Evolutionary conservation across 192 early-diverging fungal genomes (phyloP).

Genomic region (Mortierella alpina): DNA sequence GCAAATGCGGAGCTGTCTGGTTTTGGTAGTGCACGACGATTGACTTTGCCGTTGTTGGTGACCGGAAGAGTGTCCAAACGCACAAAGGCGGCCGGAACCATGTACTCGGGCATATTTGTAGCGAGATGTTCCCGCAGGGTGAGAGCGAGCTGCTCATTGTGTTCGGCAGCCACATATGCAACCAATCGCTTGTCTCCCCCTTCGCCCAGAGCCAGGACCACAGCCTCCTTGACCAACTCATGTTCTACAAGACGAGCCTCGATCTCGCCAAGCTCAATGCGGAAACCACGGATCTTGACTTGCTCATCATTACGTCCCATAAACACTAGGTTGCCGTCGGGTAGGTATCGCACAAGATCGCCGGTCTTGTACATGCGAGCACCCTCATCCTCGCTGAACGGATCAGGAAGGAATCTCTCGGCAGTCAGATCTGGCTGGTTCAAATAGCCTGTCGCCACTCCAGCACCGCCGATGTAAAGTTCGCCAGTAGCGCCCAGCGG

Average conservation of each 20-base stretch:
- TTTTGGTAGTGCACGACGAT: slow-evolving; percentile 40
- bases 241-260: slow-evolving; percentile 21
- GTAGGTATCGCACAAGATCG: too few species aligned
- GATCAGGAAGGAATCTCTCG: slow-evolving; percentile 51
- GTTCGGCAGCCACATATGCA: slow-evolving; percentile 61
- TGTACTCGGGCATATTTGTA: slow-evolving; percentile 69
- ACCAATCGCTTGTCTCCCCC: slow-evolving; percentile 68
- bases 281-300: slow-evolving; percentile 51
- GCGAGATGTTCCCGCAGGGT: slow-evolving; percentile 61
- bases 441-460: slow-evolving; percentile 51
- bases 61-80: slow-evolving; percentile 27
- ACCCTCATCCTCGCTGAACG: slow-evolving; percentile 43
- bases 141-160: too few species aligned
- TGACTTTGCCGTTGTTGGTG: slow-evolving; percentile 34
- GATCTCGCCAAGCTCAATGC: slow-evolving; percentile 52
- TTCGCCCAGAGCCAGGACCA: slow-evolving; percentile 34
- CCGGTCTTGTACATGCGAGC: too few species aligned
- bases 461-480: slow-evolving; percentile 46
- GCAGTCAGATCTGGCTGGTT: slow-evolving; percentile 43
- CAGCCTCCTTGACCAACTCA: slow-evolving; percentile 20
- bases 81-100: slow-evolving; percentile 61
- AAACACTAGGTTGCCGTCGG: too few species aligned
- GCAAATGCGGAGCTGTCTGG: slow-evolving; percentile 6
- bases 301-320: too few species aligned
- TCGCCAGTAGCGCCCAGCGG: slow-evolving; percentile 52